Conservation (phyloP, 2,329 filamentous ascomycete genomes). For the Pseudogymnoascus sp. region DNA sequence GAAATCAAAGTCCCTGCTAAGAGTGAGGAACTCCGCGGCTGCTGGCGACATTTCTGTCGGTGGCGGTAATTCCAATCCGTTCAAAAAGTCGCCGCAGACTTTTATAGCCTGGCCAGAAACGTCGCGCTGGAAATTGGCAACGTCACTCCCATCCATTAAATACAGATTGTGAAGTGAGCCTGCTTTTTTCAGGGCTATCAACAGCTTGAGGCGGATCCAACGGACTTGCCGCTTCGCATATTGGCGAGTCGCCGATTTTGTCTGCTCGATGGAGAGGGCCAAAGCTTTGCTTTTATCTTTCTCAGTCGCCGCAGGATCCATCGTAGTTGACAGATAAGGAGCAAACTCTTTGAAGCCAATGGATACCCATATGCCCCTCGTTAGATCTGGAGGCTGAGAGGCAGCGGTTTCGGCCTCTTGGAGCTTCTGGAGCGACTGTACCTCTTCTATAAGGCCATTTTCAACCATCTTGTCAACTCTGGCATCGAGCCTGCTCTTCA, state of each 20-base stretch:
- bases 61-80: constrained; percentile 35
- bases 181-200: constrained; percentile 55
- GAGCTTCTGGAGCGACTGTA: constrained; percentile 44
- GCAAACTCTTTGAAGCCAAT: constrained; percentile 94
- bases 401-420: constrained; percentile 36
- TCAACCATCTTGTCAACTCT: constrained; percentile 81
- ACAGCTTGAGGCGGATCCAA: constrained; percentile 80
- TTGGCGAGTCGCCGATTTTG: constrained; percentile 75
- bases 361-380: constrained; percentile 86
- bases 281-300: constrained; percentile 45
- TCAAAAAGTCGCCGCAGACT: constrained; percentile 58
- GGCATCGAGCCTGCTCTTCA: constrained; percentile 63
- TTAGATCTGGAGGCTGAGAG: constrained; percentile 58
- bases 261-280: constrained; percentile 57
- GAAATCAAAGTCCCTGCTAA: constrained; percentile 44
- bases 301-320: constrained; percentile 24
- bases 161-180: constrained; percentile 55
- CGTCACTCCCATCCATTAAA: constrained; percentile 71
- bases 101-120: constrained; percentile 58
- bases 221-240: constrained; percentile 79
- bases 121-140: constrained; percentile 50
- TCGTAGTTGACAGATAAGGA: constrained; percentile 52
- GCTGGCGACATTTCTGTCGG: constrained; percentile 50
- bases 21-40: constrained; percentile 49
- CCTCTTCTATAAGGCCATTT: constrained; percentile 56